A percentile compares a stretch with the other conserved stretches of the same genome.
These are phyloP conservation scores for Podospora pseudocomata DNA, from an alignment of 495 filamentous ascomycete genomes.

Conservation along the genomic window DNA sequence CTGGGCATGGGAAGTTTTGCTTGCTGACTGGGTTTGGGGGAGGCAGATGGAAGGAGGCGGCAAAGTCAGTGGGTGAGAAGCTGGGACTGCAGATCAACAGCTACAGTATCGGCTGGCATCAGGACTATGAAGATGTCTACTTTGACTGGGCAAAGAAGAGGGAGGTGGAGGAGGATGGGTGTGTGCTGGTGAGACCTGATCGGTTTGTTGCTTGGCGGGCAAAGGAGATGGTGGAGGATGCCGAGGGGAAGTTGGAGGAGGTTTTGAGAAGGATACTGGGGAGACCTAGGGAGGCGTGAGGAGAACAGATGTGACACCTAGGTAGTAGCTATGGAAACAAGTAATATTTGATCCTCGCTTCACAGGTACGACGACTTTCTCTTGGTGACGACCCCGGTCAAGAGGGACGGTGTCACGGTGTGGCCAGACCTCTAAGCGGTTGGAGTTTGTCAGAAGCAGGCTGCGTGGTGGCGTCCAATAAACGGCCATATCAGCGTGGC, in stretches of 20 bases:
- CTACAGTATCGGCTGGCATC: constrained; percentile 38
- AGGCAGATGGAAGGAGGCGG: constrained; percentile 32
- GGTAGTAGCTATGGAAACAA: background rate
- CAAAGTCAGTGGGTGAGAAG: constrained; percentile 15
- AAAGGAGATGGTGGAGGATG: constrained; percentile 22
- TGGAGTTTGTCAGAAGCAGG: constrained; percentile 1
- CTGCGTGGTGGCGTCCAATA: constrained; percentile 7
- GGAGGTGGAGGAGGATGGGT: constrained; percentile 39
- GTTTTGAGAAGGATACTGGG: constrained; percentile 30
- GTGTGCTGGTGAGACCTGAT: constrained; percentile 43
- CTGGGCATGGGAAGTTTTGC: constrained; percentile 35
- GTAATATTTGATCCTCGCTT: background rate
- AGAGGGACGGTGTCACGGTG: no score
- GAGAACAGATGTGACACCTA: background rate
- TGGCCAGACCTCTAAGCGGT: background rate
- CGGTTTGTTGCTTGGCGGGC: constrained; percentile 44
- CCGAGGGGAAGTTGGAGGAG: constrained; percentile 23
- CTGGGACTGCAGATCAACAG: constrained; percentile 28
- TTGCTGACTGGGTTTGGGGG: constrained; percentile 40
- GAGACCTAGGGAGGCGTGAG: background rate
- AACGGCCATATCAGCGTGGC: background rate
- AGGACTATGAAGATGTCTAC: constrained; percentile 41
- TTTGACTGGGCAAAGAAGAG: constrained; percentile 35
- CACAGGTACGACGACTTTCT: background rate
- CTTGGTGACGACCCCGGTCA: background rate